Conservation (phyloP, 345 rosid species). For the Arabidopsis thaliana region TAIR10.1 NC_003070.9:29938501-29939000, state of each 20-base stretch:
- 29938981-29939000: neutral
- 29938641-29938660: too few species aligned
- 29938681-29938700: constrained; percentile 7
- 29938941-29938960: neutral
- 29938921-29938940: neutral
- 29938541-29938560: neutral
- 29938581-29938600: neutral
- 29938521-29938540: neutral
- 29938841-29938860: neutral
- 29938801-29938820: neutral
- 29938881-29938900: neutral
- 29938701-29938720: neutral
- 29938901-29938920: neutral
- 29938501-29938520: neutral
- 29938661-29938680: too few species aligned
- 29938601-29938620: neutral
- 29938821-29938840: neutral
- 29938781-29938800: neutral
- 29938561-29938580: constrained; percentile 12
- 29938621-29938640: too few species aligned
- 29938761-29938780: too few species aligned
- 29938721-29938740: constrained; percentile 2
- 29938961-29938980: neutral
- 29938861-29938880: neutral
- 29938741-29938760: constrained; percentile 1